phyloP scores from a whole-genome alignment of 768 basidiomycete genomes.

The Tylopilus sp. region DNA sequence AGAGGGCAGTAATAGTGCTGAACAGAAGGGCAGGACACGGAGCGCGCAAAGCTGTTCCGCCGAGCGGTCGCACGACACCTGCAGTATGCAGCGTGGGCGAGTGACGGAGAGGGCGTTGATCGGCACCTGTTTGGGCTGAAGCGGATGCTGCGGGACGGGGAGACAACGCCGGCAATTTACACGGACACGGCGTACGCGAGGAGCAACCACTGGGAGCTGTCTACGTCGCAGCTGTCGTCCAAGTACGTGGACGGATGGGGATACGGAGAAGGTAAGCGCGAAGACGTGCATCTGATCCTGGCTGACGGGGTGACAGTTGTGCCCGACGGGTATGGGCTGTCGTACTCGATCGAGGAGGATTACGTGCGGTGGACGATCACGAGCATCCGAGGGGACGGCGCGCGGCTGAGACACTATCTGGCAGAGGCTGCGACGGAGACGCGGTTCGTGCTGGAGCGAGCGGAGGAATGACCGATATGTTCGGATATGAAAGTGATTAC shows the following conservation, averaged over 20 bases:
- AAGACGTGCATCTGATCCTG: neutral
- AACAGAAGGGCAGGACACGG: conserved; percentile 39
- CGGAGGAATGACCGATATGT: conserved; percentile 31
- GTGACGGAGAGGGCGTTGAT: conserved; percentile 93
- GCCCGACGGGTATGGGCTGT: conserved; percentile 85
- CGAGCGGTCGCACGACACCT: conserved; percentile 79
- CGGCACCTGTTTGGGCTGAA: conserved; percentile 93
- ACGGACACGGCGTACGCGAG: conserved; percentile 63
- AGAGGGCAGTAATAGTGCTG: neutral
- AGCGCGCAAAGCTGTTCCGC: conserved; percentile 66
- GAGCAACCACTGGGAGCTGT: conserved; percentile 89
- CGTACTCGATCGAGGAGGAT: conserved; percentile 83
- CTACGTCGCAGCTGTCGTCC: conserved; percentile 83
- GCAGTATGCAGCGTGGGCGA: conserved; percentile 86
- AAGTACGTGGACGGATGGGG: conserved; percentile 93
- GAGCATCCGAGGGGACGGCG: conserved; percentile 53
- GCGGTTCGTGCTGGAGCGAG: conserved; percentile 70
- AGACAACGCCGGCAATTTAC: conserved; percentile 71
- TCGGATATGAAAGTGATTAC: conserved; percentile 23
- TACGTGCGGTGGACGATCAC: conserved; percentile 93
- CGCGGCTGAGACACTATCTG: conserved; percentile 62
- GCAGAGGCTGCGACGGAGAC: conserved; percentile 80
- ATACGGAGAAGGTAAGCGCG: conserved; percentile 79
- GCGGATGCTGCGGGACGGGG: conserved; percentile 71
- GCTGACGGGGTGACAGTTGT: conserved; percentile 57